Base-by-base conservation (phyloP, 257 asterid species). In the Przewalskia tangutica region DNA sequence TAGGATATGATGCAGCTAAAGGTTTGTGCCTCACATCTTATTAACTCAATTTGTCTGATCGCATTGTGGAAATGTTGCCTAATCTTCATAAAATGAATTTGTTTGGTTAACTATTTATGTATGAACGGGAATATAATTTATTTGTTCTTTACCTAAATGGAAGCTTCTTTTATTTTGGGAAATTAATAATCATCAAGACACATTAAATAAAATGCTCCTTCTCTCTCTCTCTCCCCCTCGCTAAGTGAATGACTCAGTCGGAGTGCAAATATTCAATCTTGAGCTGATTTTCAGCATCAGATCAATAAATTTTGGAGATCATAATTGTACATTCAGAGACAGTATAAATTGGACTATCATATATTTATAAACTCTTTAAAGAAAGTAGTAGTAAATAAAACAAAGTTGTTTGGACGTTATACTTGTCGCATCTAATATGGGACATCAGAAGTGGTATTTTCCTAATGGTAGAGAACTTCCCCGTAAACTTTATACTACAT, bases 1-100 rank as follows among this genome's bases (percentile, higher is more conserved):
- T 92, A 34, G 98, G 98, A 77, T 94, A 86, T 75, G 97, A 94
- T 88, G 97, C 98, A 81, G 93, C 97, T 46, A 89, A 87, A 94
- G 98, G 98, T 94, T 84, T 81, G 90, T 84, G 34, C 34, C 38
- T 64, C 38, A 7, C 79, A 50, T 73, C 62, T 73, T 23, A 20
- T 7, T 23, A 58, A 59, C 76, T 81, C 81, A 48, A 6, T 2
- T 38, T 50, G 83, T 63, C 83, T 44, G 64, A 82, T 82, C 12
- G 5, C 56, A 11, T 77, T 83, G 34, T 54, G 46, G 64, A 27
- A 75, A 34, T 48, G 65, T 67, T 77, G 51, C 65, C 82, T 40
- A 59, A 77, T 56, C 65, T 62, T 20, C 70, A 59, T 71, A 16
- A 12, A 71, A 3, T 48, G 59, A 71, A 71, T 20, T 5, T 71